Conservation (phyloP, 2,329 filamentous ascomycete species). For the Fusarium clavum region DNA sequence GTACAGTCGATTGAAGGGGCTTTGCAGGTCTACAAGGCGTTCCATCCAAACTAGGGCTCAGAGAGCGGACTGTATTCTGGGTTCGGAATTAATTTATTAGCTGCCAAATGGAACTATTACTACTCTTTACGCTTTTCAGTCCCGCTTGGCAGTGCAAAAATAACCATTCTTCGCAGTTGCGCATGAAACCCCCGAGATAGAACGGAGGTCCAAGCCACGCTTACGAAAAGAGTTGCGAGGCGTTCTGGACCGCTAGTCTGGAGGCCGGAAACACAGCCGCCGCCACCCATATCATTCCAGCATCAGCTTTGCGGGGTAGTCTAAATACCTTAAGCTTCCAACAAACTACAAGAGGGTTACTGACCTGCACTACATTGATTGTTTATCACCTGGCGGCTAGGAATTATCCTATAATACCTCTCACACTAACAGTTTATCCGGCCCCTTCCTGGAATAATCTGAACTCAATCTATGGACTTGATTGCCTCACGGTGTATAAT, state of each 20-base stretch:
- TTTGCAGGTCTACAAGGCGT: constrained; percentile 1
- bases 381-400: too few relatives aligned
- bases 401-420: too few relatives aligned
- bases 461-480: too few relatives aligned
- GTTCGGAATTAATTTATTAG: too few relatives aligned
- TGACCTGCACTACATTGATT: too few relatives aligned
- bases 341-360: not conserved
- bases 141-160: too few relatives aligned
- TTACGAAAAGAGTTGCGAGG: not conserved
- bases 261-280: not conserved
- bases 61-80: not conserved
- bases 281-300: not conserved
- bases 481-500: not conserved
- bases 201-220: not conserved
- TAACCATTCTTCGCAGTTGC: not conserved
- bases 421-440: too few relatives aligned
- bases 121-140: too few relatives aligned
- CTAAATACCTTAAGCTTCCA: not conserved
- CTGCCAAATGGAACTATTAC: too few relatives aligned
- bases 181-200: not conserved
- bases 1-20: constrained; percentile 2
- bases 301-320: not conserved
- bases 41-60: not conserved
- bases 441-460: too few relatives aligned
- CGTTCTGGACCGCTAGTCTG: not conserved